Conservation (phyloP, 345 rosid species). For the Citropsis articulata region DNA sequence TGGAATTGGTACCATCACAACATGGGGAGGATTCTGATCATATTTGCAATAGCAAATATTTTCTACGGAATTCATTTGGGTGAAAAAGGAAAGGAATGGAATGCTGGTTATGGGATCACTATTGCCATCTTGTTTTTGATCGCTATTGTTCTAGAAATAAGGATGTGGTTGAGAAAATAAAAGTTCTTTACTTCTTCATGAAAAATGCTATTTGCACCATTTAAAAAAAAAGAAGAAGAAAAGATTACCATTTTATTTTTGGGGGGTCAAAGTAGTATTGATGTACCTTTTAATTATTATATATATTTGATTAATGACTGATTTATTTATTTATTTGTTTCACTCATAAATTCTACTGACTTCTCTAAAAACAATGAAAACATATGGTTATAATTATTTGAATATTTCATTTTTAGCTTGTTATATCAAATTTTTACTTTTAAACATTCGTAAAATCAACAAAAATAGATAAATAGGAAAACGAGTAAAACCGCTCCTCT, state of each 20-base stretch:
- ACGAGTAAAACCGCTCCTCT: no score
- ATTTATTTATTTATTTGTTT: neutral
- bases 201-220: no score
- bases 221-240: no score
- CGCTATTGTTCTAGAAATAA: slow-evolving; percentile 41
- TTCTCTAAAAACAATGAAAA: neutral
- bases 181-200: no score
- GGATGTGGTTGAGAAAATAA: slow-evolving; percentile 40
- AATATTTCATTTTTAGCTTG: neutral
- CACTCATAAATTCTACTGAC: neutral
- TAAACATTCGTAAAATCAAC: accelerated
- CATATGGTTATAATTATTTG: neutral
- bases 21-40: slow-evolving; percentile 55
- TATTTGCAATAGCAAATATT: slow-evolving; percentile 58
- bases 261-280: neutral
- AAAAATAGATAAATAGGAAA: no score
- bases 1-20: slow-evolving; percentile 86
- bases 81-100: slow-evolving; percentile 51
- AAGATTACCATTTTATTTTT: no score
- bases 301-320: neutral
- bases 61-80: slow-evolving; percentile 86
- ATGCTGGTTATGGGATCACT: slow-evolving; percentile 53
- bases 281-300: neutral
- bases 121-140: slow-evolving; percentile 39
- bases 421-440: neutral